Evolutionary conservation across 495 filamentous ascomycete species (phyloP), one percentile per base, ranked within the genome.

Genomic region (Entonaema liquescens): DNA sequence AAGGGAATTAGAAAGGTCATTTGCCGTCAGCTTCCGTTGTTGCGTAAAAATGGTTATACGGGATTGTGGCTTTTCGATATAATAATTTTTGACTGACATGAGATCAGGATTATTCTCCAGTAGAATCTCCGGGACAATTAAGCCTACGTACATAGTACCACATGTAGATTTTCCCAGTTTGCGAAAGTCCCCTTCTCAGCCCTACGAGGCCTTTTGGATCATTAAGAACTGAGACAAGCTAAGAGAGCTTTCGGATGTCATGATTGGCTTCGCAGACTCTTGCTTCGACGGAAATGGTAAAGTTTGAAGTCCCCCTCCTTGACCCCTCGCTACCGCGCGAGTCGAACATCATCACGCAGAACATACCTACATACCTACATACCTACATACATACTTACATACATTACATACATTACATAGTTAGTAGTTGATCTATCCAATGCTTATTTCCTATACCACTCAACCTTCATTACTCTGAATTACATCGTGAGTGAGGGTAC

Each of bases 231-330:
- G 56, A 72, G 61, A 73, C 62, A 69, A 50, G 38, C 57, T 58
- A 59, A 61, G 11, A 40, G 9, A 29, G 55, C 33, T 23, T 21
- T 49, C 13, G 23, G 12, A 31, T 21, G 15, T 66, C 47, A 25
- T 65, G 61, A 69, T 73, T 73, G 70, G 70, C 17, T 49, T 66
- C 70, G 70, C 65, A 69, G 57, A 66, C 38, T 69, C 58, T 73
- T 73, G 40, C 70, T 61, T 64, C 21, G 50, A 64, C 64, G 25
- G 59, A 63, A 71, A 67, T 38, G 59, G 53, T 68, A 56, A 59
- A 62, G 44, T 58, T 63, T 53, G 49, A 68, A 49, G 31, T n/a
- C 54, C 53, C 59, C 56, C 36, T 13, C 50, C 50, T 9, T 29
- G 57, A 47, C 68, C 62, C 68, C 61, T 70, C 62, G 29, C 35